Percentiles rank a stretch among this genome's conserved stretches.
Conservation (phyloP, 176 grass and related monocot genomes). For the Oryza meyeriana region DNA sequence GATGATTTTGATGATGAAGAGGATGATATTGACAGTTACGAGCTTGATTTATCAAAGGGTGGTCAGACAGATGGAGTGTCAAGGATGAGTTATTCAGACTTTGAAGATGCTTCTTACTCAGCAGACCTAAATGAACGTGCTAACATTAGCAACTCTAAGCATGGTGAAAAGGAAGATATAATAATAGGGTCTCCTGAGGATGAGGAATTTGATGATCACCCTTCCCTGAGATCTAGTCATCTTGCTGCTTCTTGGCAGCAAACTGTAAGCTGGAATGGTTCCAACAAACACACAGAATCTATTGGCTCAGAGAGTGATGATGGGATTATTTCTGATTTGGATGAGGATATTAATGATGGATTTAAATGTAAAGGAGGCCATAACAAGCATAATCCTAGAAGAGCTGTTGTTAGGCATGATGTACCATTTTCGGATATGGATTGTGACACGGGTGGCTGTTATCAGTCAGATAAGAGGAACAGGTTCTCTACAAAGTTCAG, state of each 20-base stretch:
- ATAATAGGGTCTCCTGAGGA: slow-evolving; percentile 43
- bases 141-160: slow-evolving; percentile 39
- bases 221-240: slow-evolving; percentile 48
- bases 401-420: slow-evolving; percentile 30
- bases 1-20: slow-evolving; percentile 98
- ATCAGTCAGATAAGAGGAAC: slow-evolving; percentile 31
- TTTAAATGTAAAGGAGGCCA: slow-evolving; percentile 25
- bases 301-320: slow-evolving; percentile 38
- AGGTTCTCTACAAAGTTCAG: slow-evolving; percentile 24
- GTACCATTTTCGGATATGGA: slow-evolving; percentile 37
- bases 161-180: slow-evolving; percentile 30
- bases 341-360: slow-evolving; percentile 47
- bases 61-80: slow-evolving; percentile 54
- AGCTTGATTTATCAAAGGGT: slow-evolving; percentile 59
- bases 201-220: slow-evolving; percentile 48
- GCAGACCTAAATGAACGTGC: slow-evolving; percentile 44
- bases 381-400: slow-evolving; percentile 16
- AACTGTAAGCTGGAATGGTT: slow-evolving; percentile 23
- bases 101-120: slow-evolving; percentile 63
- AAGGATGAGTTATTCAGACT: slow-evolving; percentile 72
- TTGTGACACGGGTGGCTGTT: slow-evolving; percentile 37
- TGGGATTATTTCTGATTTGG: slow-evolving; percentile 55
- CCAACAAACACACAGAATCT: slow-evolving; percentile 22
- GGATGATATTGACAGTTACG: slow-evolving; percentile 87
- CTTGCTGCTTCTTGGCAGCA: slow-evolving; percentile 49